Evolutionary conservation across 768 basidiomycete genomes (phyloP).

Genomic region (Tricholoma terreum): DNA sequence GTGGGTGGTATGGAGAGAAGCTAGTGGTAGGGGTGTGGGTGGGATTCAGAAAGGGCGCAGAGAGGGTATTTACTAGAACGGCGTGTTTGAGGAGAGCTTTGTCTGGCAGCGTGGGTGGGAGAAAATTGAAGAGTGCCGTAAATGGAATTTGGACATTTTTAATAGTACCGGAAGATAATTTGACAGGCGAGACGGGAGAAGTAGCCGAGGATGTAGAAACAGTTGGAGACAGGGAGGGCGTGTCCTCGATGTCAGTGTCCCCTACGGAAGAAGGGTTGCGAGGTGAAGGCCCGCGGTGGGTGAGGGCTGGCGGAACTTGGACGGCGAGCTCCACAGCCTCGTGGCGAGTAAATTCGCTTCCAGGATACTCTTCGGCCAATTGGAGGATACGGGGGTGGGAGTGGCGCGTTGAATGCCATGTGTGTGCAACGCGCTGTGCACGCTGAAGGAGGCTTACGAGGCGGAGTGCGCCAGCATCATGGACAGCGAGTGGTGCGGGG

Average conservation of each 20-base stretch:
- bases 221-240: neutral
- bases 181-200: neutral
- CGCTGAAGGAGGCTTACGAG: slow-evolving; percentile 40
- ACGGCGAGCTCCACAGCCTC: slow-evolving; percentile 19
- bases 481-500: slow-evolving; percentile 27
- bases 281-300: slow-evolving; percentile 1
- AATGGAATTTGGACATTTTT: slow-evolving; percentile 22
- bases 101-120: slow-evolving; percentile 37
- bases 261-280: neutral
- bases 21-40: slow-evolving; percentile 1
- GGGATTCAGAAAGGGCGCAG: slow-evolving; percentile 32
- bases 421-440: slow-evolving; percentile 34
- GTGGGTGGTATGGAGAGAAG: slow-evolving; percentile 4
- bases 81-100: slow-evolving; percentile 42
- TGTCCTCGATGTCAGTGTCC: slow-evolving; percentile 3
- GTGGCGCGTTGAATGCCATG: slow-evolving; percentile 19
- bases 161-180: neutral
- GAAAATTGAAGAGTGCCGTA: slow-evolving; percentile 43
- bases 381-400: slow-evolving; percentile 25
- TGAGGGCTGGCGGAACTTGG: neutral
- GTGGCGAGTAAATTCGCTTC: slow-evolving; percentile 32
- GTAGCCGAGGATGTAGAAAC: neutral
- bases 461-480: slow-evolving; percentile 37
- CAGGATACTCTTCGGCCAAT: slow-evolving; percentile 29
- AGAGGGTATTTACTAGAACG: slow-evolving; percentile 42